Evolutionary conservation across 768 basidiomycete species (phyloP).

Genomic region (Trametopsis cervina): DNA sequence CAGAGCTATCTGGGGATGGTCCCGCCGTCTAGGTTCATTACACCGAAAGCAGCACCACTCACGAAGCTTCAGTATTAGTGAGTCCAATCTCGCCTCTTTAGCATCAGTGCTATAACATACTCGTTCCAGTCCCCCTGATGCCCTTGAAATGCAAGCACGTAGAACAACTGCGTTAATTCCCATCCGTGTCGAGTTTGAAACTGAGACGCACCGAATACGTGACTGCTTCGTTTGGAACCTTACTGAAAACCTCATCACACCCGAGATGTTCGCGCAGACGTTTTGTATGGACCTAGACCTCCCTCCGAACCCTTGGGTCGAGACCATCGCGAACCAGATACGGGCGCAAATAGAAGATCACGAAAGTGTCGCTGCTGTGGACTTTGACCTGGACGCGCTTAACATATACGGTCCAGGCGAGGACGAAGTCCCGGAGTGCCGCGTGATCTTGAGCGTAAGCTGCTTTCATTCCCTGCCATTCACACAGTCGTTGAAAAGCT

Average conservation of each 20-base stretch:
- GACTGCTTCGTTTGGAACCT: conserved; percentile 97
- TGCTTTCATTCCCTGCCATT: conserved; percentile 1
- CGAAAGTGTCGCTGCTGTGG: conserved; percentile 73
- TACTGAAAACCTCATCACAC: conserved; percentile 79
- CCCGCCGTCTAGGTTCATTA: conserved; percentile 75
- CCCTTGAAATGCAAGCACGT: conserved; percentile 55
- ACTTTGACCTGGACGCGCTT: conserved; percentile 56
- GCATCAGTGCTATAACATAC: background rate
- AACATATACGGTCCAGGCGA: conserved; percentile 37
- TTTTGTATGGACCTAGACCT: conserved; percentile 90
- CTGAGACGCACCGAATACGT: conserved; percentile 83
- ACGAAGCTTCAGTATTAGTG: conserved; percentile 74
- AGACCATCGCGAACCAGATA: conserved; percentile 82
- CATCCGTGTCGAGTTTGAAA: conserved; percentile 93
- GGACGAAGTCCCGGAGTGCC: conserved; percentile 68
- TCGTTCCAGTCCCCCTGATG: conserved; percentile 47
- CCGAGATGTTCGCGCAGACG: conserved; percentile 75
- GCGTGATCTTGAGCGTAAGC: conserved; percentile 74
- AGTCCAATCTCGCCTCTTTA: no score
- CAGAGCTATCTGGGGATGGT: conserved; percentile 88
- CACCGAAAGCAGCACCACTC: conserved; percentile 44
- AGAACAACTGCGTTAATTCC: conserved; percentile 63
- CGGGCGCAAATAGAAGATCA: conserved; percentile 88
- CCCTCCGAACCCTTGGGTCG: conserved; percentile 55
- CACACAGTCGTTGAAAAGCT: background rate